Evolutionary conservation across 2,329 filamentous ascomycete genomes (phyloP).

Genomic region (Lasiodiplodia sp.): DNA sequence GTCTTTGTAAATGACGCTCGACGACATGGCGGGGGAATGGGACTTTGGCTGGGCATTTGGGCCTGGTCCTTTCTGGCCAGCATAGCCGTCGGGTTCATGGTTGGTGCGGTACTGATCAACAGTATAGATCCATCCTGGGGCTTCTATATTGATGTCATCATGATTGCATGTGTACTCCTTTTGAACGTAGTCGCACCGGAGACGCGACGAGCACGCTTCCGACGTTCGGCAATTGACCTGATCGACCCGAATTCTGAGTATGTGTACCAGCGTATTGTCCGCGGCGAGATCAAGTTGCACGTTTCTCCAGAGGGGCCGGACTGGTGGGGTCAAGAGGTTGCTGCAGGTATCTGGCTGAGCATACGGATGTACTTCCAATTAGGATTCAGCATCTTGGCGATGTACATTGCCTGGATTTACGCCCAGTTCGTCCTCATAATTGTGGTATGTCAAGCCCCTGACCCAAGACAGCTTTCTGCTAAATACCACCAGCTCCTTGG

Average conservation of each 20-base stretch:
- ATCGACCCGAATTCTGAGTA: conserved; percentile 58
- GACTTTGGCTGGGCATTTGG: conserved; percentile 80
- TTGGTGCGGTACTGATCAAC: conserved; percentile 75
- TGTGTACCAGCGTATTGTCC: conserved; percentile 55
- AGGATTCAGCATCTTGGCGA: conserved; percentile 73
- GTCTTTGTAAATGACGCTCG: conserved; percentile 72
- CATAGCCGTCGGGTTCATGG: conserved; percentile 73
- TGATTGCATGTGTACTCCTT: conserved; percentile 70
- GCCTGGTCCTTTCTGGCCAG: conserved; percentile 78
- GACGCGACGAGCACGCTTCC: conserved; percentile 72
- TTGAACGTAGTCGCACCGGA: conserved; percentile 77
- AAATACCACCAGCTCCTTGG: conserved; percentile 64
- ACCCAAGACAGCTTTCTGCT: background rate
- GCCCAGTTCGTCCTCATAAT: conserved; percentile 77
- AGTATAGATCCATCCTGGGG: conserved; percentile 72
- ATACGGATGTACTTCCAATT: conserved; percentile 76
- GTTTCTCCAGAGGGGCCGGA: conserved; percentile 73
- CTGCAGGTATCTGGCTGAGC: conserved; percentile 71
- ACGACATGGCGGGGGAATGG: conserved; percentile 78
- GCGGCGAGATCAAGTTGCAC: conserved; percentile 80
- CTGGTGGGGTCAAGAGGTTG: conserved; percentile 80
- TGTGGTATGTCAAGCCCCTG: conserved; percentile 57
- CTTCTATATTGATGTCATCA: conserved; percentile 75
- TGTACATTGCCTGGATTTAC: conserved; percentile 81
- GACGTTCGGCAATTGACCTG: conserved; percentile 66